Evolutionary conservation across 2,329 filamentous ascomycete species (phyloP).

Genomic region (Colletotrichum magnum): DNA sequence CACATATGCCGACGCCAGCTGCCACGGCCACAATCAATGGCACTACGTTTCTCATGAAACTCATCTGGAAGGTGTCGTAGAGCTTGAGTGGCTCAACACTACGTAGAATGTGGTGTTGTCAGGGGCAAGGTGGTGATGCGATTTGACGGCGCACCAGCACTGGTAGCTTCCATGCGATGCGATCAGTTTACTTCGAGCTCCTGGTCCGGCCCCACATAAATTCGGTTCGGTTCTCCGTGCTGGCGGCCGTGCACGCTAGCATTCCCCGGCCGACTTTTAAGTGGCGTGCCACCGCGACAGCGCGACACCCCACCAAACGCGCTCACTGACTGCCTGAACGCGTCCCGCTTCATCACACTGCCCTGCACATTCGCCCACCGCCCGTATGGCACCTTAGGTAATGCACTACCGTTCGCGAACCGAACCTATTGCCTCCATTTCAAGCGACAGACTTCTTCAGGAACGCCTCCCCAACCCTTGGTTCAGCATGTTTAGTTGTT

Average conservation of each 20-base stretch:
- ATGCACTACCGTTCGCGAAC: constrained; percentile 16
- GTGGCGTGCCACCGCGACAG: constrained; percentile 30
- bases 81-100: not conserved
- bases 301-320: constrained; percentile 36
- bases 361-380: not conserved
- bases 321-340: constrained; percentile 30
- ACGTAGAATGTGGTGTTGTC: not conserved
- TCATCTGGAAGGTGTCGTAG: constrained; percentile 13
- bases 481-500: constrained; percentile 22
- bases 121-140: too few species aligned
- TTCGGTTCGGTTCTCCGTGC: constrained; percentile 6
- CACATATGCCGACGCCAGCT: constrained; percentile 33
- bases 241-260: constrained; percentile 21
- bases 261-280: constrained; percentile 14
- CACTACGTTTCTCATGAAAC: constrained; percentile 24
- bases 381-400: constrained; percentile 20
- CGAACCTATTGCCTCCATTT: constrained; percentile 3
- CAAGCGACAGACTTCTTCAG: not conserved
- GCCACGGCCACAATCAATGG: constrained; percentile 28
- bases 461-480: not conserved
- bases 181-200: constrained; percentile 17
- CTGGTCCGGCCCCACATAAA: constrained; percentile 11
- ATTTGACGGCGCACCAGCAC: too few species aligned
- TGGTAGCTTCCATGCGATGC: not conserved
- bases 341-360: constrained; percentile 24